Conservation (phyloP, 169 alveolate genomes). For the Cryptosporidium ubiquitum region DNA sequence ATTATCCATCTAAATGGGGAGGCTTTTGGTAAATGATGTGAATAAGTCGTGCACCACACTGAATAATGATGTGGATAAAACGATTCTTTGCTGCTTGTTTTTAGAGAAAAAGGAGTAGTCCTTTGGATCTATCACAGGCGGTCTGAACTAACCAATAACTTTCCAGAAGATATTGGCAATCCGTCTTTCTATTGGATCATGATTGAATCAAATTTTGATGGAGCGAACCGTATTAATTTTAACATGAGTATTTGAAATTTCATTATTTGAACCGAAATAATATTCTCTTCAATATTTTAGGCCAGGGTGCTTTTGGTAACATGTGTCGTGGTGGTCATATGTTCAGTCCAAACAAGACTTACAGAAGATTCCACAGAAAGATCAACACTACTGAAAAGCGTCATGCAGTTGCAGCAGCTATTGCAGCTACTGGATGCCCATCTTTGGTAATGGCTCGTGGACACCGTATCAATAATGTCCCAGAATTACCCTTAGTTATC, state of each 20-base stretch:
- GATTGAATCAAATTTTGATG: not conserved
- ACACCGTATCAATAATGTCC: slow-evolving; percentile 93
- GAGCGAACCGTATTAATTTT: not conserved
- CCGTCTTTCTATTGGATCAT: not conserved
- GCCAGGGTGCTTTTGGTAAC: slow-evolving; percentile 99
- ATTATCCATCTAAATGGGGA: not conserved
- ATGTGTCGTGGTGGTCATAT: slow-evolving; percentile 99
- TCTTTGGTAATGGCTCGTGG: slow-evolving; percentile 98
- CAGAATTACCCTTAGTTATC: slow-evolving; percentile 97
- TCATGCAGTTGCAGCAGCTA: slow-evolving; percentile 97
- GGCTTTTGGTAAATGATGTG: slow-evolving; percentile 48
- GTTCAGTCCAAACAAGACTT: slow-evolving; percentile 97
- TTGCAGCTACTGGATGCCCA: slow-evolving; percentile 97
- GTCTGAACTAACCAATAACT: slow-evolving; percentile 20
- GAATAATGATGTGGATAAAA: slow-evolving; percentile 59
- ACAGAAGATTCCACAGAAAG: slow-evolving; percentile 98
- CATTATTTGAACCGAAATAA: not conserved
- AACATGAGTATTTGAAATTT: not conserved
- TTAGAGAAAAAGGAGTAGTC: not conserved
- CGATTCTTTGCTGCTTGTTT: slow-evolving; percentile 44
- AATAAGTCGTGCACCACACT: slow-evolving; percentile 76
- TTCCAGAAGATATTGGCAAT: not conserved
- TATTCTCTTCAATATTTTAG: slow-evolving; percentile 73
- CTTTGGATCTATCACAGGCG: not conserved
- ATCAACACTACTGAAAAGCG: slow-evolving; percentile 95